Evolutionary conservation across 73 alveolate species (phyloP), one percentile per base, ranked within the genome.

Genomic region (Stentor coeruleus): DNA sequence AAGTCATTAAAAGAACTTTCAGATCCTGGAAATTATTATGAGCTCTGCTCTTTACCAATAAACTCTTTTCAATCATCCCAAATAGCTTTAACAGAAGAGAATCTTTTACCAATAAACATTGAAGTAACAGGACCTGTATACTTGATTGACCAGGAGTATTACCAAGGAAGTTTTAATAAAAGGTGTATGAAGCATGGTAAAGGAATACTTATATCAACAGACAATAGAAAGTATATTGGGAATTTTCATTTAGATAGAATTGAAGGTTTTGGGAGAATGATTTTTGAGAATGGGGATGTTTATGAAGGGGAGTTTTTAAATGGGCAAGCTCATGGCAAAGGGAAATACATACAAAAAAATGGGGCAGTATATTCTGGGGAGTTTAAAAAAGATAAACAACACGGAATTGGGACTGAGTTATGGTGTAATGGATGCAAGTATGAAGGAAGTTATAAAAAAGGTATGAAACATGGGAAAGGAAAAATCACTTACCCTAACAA

Each of bases 281-380:
- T 90, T 15, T 90, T 80, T n/a, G 88, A 88, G 3, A 87, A 87
- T 77, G 93, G 91, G 36, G 91, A 86, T 74, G 79, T 74, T 36
- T 91, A 88, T 83, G 97, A 91, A 74, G 97, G 97, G 3, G 90
- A 89, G 15, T 91, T 91, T 88, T 59, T 57, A 59, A 88, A 89
- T 77, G 95, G 89, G 81, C 84, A 81, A 84, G 87, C 83, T 77
- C 80, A 86, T 49, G 95, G 95, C 49, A 79, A 59, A 66, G 97
- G 97, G 39, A 89, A 85, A 77, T 59, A 85, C 75, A 90, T 85
- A n/a, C 89, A 83, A n/a, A 86, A 88, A 3, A 87, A 87, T 74
- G 93, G 91, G 36, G 87, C 81, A 60, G 82, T 74, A 35, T 91
- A 88, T 86, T 95, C 88, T 58, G 97, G 97, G 2, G 89, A 85